A percentile compares a stretch with the other conserved stretches of the same genome.
Conservation (phyloP, 2,329 filamentous ascomycete species). For the Lecanicillium sp. region DNA sequence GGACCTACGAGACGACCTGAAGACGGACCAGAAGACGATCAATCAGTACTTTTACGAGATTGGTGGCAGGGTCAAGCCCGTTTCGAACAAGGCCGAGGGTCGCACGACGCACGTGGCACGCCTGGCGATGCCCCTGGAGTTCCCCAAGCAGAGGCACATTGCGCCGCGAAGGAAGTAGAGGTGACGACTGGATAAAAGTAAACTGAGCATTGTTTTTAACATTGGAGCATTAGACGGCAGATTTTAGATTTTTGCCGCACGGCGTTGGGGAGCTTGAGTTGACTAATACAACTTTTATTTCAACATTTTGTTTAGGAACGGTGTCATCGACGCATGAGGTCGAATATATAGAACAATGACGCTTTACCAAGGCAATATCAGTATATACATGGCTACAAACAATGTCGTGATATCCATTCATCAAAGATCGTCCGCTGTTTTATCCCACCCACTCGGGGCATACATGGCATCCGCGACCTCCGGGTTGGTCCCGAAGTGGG, state of each 20-base stretch:
- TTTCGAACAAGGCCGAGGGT: slow-evolving; percentile 55
- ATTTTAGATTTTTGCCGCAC: neutral
- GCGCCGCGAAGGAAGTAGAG: slow-evolving; percentile 13
- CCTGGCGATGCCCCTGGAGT: slow-evolving; percentile 70
- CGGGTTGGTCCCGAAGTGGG: neutral
- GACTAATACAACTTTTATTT: too few relatives aligned
- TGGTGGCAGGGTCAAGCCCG: slow-evolving; percentile 58
- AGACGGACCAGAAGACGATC: slow-evolving; percentile 63
- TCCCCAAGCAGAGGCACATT: slow-evolving; percentile 55
- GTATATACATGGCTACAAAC: too few relatives aligned
- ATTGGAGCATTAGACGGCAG: neutral
- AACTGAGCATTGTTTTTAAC: neutral
- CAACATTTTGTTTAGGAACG: too few relatives aligned
- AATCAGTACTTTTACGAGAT: slow-evolving; percentile 68
- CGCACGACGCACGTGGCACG: slow-evolving; percentile 52
- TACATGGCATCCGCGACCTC: neutral
- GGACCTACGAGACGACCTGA: slow-evolving; percentile 63
- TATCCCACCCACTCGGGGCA: neutral
- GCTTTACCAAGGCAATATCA: too few relatives aligned
- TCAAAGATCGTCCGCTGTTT: slow-evolving; percentile 5
- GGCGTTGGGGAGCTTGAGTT: neutral
- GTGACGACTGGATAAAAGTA: slow-evolving; percentile 16
- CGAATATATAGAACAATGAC: too few relatives aligned
- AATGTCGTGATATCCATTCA: neutral
- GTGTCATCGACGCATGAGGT: too few relatives aligned